These are phyloP conservation scores for Ziziphus jujuba DNA, from an alignment of 306 rosid species.

Conservation along the genomic window DNA sequence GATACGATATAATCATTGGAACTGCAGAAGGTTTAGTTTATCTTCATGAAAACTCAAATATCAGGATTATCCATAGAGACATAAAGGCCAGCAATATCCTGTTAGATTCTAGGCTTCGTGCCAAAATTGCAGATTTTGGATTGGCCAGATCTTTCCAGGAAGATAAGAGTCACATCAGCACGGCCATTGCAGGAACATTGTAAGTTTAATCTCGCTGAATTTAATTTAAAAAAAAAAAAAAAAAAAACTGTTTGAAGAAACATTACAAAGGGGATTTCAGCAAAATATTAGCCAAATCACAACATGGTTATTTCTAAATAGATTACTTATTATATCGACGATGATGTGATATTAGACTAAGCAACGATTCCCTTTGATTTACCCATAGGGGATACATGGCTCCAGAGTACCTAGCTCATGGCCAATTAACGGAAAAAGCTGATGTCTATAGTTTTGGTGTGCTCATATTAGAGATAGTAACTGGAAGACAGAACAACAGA, in stretches of 20 bases:
- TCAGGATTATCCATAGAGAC: conserved; percentile 83
- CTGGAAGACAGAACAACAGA: conserved; percentile 70
- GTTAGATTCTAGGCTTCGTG: conserved; percentile 67
- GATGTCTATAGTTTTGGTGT: conserved; percentile 90
- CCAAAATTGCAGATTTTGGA: conserved; percentile 97
- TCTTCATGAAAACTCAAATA: conserved; percentile 74
- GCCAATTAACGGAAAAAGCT: conserved; percentile 84
- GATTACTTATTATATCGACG: too few species aligned
- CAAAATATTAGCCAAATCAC: too few species aligned
- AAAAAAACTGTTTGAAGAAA: too few species aligned
- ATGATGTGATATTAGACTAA: neutral
- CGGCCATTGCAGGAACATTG: conserved; percentile 95
- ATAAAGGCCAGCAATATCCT: conserved; percentile 91
- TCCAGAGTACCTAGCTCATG: conserved; percentile 94
- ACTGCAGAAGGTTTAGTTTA: conserved; percentile 83
- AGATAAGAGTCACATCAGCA: conserved; percentile 88
- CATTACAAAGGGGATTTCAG: too few species aligned
- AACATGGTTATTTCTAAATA: too few species aligned
- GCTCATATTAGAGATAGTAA: conserved; percentile 68
- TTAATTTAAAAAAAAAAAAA: neutral
- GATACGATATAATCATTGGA: conserved; percentile 62
- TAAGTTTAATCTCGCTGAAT: conserved; percentile 26
- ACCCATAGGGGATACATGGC: conserved; percentile 93
- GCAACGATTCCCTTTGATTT: neutral
- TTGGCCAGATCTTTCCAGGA: conserved; percentile 88